Evolutionary conservation across 441 rosid genomes (phyloP).

Genomic region (Sinapis alba): DNA sequence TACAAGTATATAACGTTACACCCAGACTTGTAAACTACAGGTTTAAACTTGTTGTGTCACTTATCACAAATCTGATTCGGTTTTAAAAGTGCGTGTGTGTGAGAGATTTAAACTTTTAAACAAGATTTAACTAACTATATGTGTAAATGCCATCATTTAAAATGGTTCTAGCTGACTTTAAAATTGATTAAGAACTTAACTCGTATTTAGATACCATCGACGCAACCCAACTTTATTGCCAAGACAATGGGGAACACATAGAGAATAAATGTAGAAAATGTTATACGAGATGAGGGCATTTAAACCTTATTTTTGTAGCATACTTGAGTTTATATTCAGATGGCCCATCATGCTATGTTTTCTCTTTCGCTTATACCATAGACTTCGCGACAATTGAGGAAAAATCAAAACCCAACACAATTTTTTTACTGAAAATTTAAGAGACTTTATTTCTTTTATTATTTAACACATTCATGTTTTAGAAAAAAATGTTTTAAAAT

Average conservation of each 20-base stretch:
- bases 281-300: conserved; percentile 29
- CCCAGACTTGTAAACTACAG: background rate
- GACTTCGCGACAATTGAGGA: conserved; percentile 37
- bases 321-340: conserved; percentile 21
- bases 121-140: background rate
- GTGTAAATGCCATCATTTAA: conserved; percentile 4
- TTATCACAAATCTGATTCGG: background rate
- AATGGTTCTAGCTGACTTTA: conserved; percentile 3
- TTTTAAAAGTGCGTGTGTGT: background rate
- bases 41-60: background rate
- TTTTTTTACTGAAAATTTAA: background rate
- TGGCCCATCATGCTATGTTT: conserved; percentile 36
- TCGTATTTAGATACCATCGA: conserved; percentile 23
- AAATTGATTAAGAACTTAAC: background rate
- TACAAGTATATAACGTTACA: background rate
- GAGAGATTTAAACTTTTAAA: background rate
- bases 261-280: conserved; percentile 28
- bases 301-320: conserved; percentile 38
- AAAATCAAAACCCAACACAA: conserved; percentile 34
- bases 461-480: background rate
- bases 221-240: conserved; percentile 31
- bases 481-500: background rate
- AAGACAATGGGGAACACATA: conserved; percentile 37
- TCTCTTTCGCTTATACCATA: conserved; percentile 27
- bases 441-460: background rate